phyloP scores from a whole-genome alignment of 1,284 basidiomycete genomes.

The Volvariella surrecta region DNA sequence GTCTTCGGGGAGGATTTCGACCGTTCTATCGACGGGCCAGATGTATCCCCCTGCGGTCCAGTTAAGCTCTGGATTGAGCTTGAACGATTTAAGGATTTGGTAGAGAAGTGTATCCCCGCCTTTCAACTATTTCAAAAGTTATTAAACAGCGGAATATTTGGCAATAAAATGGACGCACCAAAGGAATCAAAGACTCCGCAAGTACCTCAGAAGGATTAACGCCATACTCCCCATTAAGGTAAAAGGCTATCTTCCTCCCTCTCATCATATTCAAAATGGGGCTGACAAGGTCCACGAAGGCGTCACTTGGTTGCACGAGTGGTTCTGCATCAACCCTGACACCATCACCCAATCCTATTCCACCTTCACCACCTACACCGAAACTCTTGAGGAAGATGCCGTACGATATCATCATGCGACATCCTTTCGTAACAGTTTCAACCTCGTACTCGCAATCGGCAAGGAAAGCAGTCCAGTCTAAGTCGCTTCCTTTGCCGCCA shows the following conservation, averaged over 20 bases:
- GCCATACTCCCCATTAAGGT: conserved; percentile 60
- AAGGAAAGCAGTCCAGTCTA: conserved; percentile 71
- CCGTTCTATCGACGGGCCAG: conserved; percentile 65
- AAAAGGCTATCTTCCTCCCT: conserved; percentile 63
- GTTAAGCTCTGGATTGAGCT: conserved; percentile 62
- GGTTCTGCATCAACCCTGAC: conserved; percentile 35
- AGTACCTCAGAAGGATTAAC: conserved; percentile 63
- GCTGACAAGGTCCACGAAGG: conserved; percentile 60
- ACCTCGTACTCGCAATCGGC: conserved; percentile 68
- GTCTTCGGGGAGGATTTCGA: conserved; percentile 49
- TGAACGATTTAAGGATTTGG: conserved; percentile 68
- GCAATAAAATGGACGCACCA: conserved; percentile 34
- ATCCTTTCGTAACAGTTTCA: conserved; percentile 62
- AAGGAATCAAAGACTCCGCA: conserved; percentile 62
- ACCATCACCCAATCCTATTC: conserved; percentile 1
- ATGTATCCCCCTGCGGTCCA: conserved; percentile 76
- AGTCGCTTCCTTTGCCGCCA: conserved; percentile 52
- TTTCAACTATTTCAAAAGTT: conserved; percentile 43
- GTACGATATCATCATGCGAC: conserved; percentile 60
- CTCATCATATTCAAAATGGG: conserved; percentile 63
- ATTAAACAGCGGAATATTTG: neutral
- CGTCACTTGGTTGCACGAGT: conserved; percentile 62
- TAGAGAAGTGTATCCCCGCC: conserved; percentile 68
- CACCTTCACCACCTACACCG: conserved; percentile 38
- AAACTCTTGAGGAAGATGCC: conserved; percentile 61